Evolutionary conservation across 768 basidiomycete genomes (phyloP), one percentile per base, ranked within the genome.

Genomic region (Glaciozyma antarctica): DNA sequence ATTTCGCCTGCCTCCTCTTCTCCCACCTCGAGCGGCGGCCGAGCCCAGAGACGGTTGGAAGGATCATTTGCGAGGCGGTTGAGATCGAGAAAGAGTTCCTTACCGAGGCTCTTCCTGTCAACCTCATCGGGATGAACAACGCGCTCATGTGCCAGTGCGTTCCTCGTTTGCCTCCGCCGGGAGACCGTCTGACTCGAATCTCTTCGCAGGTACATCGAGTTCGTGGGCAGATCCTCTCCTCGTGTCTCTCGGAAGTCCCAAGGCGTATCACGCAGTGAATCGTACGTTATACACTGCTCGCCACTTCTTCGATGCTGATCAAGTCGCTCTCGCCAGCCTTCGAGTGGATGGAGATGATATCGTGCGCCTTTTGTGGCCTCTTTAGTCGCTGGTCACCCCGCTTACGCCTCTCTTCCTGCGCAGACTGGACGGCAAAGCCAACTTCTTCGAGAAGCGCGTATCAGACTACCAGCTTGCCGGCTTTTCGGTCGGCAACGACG

Each of bases 81-180:
- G 68, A 85, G 86, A 89, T 78, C 38, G 66, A 67, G 60, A 64
- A 70, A 58, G 66, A 66, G 63, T 69, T 68, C 65, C 57, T 63
- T n/a, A 69, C 72, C 61, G 77, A 77, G 60, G 88, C 91, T 0
- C 81, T 95, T 1, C 91, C 92, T 0, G 84, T 86, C 21, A 80
- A 80, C 7, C 80, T 93, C 61, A 94, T 95, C 65, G 91, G 91
- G 65, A 95, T 95, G 88, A 95, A 93, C 76, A 76, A 85, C 0
- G 80, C 78, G 34, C 80, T 91, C n/a, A 95, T 95, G 91, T 81
- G 84, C 72, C 89, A 89, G 57, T 58, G 57, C 41, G 41, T 73
- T 89, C 88, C 75, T 88, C 88, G 32, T 32, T 32, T 32, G 32
- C 32, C 9, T 4, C 32, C 32, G 32, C 4, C 9, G 9, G 32